Conservation (phyloP, 768 basidiomycete species). For the Podaxis sp. region DNA sequence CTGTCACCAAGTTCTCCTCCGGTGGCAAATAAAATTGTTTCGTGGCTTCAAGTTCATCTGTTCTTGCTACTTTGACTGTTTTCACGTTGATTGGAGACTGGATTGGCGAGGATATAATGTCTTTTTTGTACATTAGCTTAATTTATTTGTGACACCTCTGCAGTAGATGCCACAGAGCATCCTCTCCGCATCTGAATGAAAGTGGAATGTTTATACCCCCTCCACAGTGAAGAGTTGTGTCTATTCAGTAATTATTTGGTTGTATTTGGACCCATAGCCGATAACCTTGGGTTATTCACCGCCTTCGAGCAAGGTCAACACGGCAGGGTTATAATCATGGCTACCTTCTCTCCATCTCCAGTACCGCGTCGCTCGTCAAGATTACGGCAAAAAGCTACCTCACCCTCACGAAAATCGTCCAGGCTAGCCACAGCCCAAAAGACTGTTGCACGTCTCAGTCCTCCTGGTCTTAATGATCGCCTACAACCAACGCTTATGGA, state of each 20-base stretch:
- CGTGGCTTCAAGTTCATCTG: neutral
- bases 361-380: constrained; percentile 52
- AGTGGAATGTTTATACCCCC: too few species aligned
- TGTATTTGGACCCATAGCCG: neutral
- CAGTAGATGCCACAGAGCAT: neutral
- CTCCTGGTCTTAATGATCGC: constrained; percentile 32
- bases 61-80: neutral
- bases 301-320: neutral
- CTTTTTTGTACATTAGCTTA: constrained; percentile 9
- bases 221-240: too few species aligned
- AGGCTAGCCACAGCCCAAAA: constrained; percentile 11
- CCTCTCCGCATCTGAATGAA: neutral
- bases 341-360: constrained; percentile 59
- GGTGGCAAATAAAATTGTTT: constrained; percentile 6
- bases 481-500: constrained; percentile 47
- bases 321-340: constrained; percentile 30
- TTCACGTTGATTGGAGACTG: constrained; percentile 1
- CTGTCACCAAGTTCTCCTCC: constrained; percentile 49
- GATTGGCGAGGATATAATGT: constrained; percentile 1
- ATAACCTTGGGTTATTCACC: neutral
- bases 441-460: constrained; percentile 36
- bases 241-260: neutral
- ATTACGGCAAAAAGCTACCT: constrained; percentile 19
- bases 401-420: constrained; percentile 14
- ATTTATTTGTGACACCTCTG: constrained; percentile 6